Evolutionary conservation across 2,329 filamentous ascomycete genomes (phyloP).

Genomic region (Massarina eburnea): DNA sequence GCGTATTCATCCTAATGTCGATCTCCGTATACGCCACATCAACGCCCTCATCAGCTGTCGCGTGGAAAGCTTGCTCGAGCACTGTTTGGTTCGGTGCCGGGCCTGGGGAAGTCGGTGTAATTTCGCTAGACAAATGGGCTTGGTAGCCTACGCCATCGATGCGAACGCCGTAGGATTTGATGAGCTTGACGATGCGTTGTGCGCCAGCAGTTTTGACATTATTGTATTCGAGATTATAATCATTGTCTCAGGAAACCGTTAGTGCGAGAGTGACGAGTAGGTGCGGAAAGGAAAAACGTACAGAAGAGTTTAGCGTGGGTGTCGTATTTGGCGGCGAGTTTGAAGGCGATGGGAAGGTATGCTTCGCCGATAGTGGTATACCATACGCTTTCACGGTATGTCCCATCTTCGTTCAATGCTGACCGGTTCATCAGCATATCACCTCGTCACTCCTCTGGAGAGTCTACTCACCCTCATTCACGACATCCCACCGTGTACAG

Average conservation of each 20-base stretch:
- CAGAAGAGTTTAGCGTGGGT: conserved; percentile 51
- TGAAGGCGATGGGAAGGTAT: conserved; percentile 51
- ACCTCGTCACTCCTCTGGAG: conserved; percentile 44
- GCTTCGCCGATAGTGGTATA: conserved; percentile 47
- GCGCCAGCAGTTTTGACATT: conserved; percentile 47
- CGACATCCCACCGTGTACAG: conserved; percentile 46
- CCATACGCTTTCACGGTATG: conserved; percentile 47
- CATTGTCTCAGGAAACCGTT: conserved; percentile 47
- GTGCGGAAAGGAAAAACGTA: conserved; percentile 1
- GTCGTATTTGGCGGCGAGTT: conserved; percentile 44
- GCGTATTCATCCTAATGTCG: conserved; percentile 57
- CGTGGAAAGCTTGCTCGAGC: conserved; percentile 52
- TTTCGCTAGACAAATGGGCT: conserved; percentile 57
- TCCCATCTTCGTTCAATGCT: conserved; percentile 51
- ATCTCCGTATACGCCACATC: conserved; percentile 66
- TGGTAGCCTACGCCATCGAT: conserved; percentile 68
- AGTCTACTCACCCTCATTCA: conserved; percentile 40
- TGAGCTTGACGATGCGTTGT: conserved; percentile 40
- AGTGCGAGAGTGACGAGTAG: background rate
- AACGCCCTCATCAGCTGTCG: conserved; percentile 56
- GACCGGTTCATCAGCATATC: background rate
- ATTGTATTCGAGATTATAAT: conserved; percentile 64
- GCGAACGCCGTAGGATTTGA: conserved; percentile 46
- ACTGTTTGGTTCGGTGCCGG: conserved; percentile 49
- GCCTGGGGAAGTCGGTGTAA: conserved; percentile 48